Conservation (phyloP, 78 protist species). For the Planoprotostelium fungivorum region DNA sequence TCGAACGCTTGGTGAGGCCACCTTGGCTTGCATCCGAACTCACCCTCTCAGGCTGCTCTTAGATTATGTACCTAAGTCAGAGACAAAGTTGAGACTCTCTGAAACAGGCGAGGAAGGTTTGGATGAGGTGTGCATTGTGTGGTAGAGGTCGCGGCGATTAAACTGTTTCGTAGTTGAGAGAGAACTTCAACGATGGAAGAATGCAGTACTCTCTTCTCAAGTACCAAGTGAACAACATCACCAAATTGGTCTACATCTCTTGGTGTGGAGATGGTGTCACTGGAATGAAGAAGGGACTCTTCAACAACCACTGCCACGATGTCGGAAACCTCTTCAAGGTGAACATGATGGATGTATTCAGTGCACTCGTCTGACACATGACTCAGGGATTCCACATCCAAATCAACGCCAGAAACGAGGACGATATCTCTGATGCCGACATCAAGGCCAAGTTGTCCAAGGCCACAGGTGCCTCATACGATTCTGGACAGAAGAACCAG, state of each 20-base stretch:
- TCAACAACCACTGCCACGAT: slow-evolving; percentile 30
- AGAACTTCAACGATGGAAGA: slow-evolving; percentile 37
- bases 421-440: slow-evolving; percentile 45
- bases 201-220: slow-evolving; percentile 48
- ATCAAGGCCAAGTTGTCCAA: slow-evolving; percentile 23
- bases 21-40: not conserved
- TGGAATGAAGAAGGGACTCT: slow-evolving; percentile 52
- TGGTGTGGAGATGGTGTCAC: slow-evolving; percentile 67
- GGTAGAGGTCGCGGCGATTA: too few relatives aligned
- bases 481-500: slow-evolving; percentile 53
- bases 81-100: slow-evolving; percentile 27
- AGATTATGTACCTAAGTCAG: slow-evolving; percentile 52
- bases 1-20: not conserved
- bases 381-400: slow-evolving; percentile 27
- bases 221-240: slow-evolving; percentile 40
- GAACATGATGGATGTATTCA: not conserved
- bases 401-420: slow-evolving; percentile 57
- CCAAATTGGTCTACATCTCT: slow-evolving; percentile 40
- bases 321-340: slow-evolving; percentile 20
- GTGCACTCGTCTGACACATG: not conserved
- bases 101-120: slow-evolving; percentile 50
- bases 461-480: slow-evolving; percentile 62
- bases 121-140: too few relatives aligned
- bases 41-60: slow-evolving; percentile 14
- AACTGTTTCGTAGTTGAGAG: slow-evolving; percentile 13